Evolutionary conservation across 345 rosid species (phyloP).

Genomic region (Chamaenerion angustifolium): DNA sequence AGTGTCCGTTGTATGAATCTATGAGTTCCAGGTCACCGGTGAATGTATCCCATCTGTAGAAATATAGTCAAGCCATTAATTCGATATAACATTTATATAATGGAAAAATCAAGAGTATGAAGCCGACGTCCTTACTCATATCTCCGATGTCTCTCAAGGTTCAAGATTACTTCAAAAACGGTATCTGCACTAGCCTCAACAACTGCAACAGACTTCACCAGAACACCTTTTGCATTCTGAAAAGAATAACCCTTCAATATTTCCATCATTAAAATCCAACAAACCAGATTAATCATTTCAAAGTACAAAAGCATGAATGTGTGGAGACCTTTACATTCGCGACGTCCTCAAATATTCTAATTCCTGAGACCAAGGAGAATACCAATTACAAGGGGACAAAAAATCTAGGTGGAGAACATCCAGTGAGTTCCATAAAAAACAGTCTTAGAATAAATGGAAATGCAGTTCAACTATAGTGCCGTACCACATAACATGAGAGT

Average conservation of each 20-base stretch:
- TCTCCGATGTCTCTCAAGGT: slow-evolving; percentile 62
- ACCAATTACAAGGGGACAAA: not conserved
- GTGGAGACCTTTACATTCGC: slow-evolving; percentile 59
- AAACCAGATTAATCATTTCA: not conserved
- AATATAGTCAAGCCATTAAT: slow-evolving; percentile 17
- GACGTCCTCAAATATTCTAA: slow-evolving; percentile 86
- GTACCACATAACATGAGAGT: no score
- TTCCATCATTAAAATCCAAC: not conserved
- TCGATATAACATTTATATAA: slow-evolving; percentile 5
- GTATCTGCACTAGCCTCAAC: slow-evolving; percentile 79
- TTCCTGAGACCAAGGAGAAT: slow-evolving; percentile 44
- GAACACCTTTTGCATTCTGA: slow-evolving; percentile 65
- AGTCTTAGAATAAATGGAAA: no score
- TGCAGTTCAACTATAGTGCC: no score
- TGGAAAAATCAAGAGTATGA: slow-evolving; percentile 7
- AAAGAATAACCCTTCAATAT: slow-evolving; percentile 3
- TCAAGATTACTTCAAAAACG: slow-evolving; percentile 68
- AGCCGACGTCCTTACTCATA: slow-evolving; percentile 55
- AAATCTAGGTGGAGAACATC: no score
- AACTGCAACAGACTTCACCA: slow-evolving; percentile 81
- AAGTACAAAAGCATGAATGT: not conserved
- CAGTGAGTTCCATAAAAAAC: no score
- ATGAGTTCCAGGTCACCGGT: slow-evolving; percentile 77
- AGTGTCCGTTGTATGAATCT: slow-evolving; percentile 84
- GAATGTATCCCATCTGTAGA: slow-evolving; percentile 89